Conservation (phyloP, 2,329 filamentous ascomycete genomes). For the Sporothrix inflata region DNA sequence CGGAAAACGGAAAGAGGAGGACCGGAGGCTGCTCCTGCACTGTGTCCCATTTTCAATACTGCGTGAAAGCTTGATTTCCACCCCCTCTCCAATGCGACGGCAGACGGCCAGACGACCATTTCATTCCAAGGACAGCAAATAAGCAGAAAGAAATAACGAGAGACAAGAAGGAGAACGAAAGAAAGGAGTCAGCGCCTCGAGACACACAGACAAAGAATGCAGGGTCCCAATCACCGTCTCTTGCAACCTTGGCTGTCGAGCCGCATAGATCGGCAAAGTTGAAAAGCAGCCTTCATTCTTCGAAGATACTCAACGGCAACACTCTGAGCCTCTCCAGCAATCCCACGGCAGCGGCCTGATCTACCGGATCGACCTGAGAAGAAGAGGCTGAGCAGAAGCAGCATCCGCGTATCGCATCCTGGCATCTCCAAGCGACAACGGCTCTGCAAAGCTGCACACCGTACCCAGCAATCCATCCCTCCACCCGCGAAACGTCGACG, state of each 20-base stretch:
- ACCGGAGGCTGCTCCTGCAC: neutral
- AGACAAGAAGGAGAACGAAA: neutral
- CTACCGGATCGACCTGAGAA: neutral
- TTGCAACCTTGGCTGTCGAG: slow-evolving; percentile 18
- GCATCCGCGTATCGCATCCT: neutral
- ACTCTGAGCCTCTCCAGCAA: neutral
- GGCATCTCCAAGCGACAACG: neutral
- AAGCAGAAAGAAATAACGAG: neutral
- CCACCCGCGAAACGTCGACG: too few relatives aligned
- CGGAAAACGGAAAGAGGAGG: neutral
- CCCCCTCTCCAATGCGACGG: slow-evolving; percentile 6
- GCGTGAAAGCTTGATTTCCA: slow-evolving; percentile 1
- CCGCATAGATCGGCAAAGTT: slow-evolving; percentile 17
- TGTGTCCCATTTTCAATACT: neutral
- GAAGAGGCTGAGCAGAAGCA: neutral
- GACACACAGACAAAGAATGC: slow-evolving; percentile 1
- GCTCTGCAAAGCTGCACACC: neutral
- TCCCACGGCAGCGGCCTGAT: too few relatives aligned
- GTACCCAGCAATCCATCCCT: neutral
- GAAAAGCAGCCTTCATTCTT: slow-evolving; percentile 6
- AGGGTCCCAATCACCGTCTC: slow-evolving; percentile 1
- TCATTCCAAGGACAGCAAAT: neutral
- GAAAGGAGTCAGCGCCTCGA: neutral
- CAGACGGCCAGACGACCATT: neutral
- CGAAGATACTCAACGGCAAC: neutral